A percentile compares a stretch with the other conserved stretches of the same genome.
phyloP scores from a whole-genome alignment of 352 stramenopile genomes.

The Pythium vanterpoolii region DNA sequence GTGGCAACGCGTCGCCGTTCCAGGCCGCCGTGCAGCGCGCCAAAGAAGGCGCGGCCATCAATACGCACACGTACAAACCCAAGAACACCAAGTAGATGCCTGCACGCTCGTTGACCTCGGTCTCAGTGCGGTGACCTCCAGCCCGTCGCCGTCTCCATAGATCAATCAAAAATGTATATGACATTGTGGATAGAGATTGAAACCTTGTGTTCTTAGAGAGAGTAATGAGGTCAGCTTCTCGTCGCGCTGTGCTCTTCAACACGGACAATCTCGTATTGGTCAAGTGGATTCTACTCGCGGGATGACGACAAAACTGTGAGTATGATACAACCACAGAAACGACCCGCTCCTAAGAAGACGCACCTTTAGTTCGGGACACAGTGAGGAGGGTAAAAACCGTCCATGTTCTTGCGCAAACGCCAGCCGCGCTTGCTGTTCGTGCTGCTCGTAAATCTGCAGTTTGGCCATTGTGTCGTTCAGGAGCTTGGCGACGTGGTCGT shows the following conservation, averaged over 20 bases:
- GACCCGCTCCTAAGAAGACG: background rate
- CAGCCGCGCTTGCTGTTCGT: conserved; percentile 40
- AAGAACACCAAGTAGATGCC: conserved; percentile 27
- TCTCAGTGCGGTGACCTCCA: too few species aligned
- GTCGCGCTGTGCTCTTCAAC: conserved; percentile 9
- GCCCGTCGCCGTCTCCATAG: background rate
- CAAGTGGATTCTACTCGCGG: conserved; percentile 40
- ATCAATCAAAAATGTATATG: conserved; percentile 2
- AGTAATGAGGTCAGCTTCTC: conserved; percentile 2
- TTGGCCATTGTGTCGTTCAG: conserved; percentile 53
- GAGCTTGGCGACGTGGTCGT: conserved; percentile 44
- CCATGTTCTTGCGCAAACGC: conserved; percentile 57
- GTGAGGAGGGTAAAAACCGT: conserved; percentile 61
- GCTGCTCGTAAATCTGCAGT: conserved; percentile 42
- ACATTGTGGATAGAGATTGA: conserved; percentile 19
- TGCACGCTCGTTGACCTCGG: background rate
- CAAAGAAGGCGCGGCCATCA: conserved; percentile 63
- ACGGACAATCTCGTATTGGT: conserved; percentile 45
- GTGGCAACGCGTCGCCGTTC: conserved; percentile 47
- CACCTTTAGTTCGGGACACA: conserved; percentile 75
- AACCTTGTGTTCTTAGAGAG: background rate
- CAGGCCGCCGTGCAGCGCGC: conserved; percentile 64
- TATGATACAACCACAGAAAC: background rate
- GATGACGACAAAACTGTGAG: too few species aligned
- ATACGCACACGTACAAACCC: conserved; percentile 68